These are phyloP conservation scores for Rhytidiadelphus loreus DNA, from an alignment of 225 moss, liverwort and hornwort genomes.

Conservation along the genomic window DNA sequence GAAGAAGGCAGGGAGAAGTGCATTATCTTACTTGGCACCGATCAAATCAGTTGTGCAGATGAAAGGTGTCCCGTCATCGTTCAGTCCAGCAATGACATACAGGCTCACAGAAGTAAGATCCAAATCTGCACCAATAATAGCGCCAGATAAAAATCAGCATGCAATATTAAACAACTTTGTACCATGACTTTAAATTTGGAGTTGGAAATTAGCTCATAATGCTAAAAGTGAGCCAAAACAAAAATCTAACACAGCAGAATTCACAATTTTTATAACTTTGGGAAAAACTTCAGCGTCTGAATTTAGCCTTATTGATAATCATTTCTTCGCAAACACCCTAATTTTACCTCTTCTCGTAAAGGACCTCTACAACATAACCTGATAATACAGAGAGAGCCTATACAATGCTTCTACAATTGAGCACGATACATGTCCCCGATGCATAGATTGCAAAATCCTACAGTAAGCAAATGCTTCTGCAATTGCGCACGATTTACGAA, in stretches of 20 bases:
- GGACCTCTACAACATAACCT: not conserved
- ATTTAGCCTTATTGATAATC: no score
- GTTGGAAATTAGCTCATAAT: not conserved
- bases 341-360: constrained; percentile 41
- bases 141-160: not conserved
- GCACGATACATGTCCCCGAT: no score
- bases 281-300: not conserved
- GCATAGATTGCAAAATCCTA: no score
- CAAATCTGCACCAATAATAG: not conserved
- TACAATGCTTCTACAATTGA: no score
- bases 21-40: not conserved
- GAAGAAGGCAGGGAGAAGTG: not conserved
- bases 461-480: no score
- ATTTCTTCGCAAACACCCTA: not conserved
- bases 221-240: not conserved
- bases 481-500: no score
- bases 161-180: not conserved
- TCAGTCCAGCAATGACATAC: not conserved
- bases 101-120: not conserved
- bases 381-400: no score
- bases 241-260: not conserved
- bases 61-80: no score
- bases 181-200: not conserved
- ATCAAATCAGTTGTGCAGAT: not conserved
- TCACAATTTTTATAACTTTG: not conserved